These are phyloP conservation scores for Backusella mclennaniae DNA, from an alignment of 192 early-diverging fungal genomes.

Conservation along the genomic window DNA sequence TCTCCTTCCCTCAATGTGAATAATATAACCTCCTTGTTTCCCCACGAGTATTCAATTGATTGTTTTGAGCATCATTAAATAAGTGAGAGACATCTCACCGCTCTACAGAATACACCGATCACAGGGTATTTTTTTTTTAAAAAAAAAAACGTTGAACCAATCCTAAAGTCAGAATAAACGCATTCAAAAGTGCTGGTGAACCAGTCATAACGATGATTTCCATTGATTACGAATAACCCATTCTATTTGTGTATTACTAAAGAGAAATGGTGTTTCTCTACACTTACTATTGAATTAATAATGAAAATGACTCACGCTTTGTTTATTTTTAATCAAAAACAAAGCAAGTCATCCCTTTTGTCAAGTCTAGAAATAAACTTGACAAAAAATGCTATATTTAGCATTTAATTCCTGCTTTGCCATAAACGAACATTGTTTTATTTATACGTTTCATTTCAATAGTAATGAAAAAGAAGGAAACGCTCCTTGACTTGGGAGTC, in stretches of 20 bases:
- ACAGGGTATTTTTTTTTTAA: neutral
- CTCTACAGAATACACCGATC: neutral
- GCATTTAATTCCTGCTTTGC: neutral
- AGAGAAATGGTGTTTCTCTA: neutral
- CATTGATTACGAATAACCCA: neutral
- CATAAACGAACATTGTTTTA: neutral
- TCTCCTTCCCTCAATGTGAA: neutral
- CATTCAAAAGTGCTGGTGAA: neutral
- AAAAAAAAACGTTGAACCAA: neutral
- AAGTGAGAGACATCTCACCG: neutral
- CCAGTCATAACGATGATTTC: neutral
- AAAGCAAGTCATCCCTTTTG: neutral
- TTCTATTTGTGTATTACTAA: neutral
- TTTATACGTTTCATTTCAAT: too few relatives aligned
- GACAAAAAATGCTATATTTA: neutral
- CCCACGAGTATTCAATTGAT: neutral
- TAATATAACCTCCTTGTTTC: neutral
- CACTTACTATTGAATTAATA: neutral
- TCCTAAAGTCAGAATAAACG: neutral
- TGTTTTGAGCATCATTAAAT: neutral
- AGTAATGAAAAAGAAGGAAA: neutral
- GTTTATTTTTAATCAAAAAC: neutral
- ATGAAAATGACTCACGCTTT: neutral
- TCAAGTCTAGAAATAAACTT: neutral
- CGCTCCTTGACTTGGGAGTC: neutral